Evolutionary conservation across 1,139 yeast genomes (phyloP).

Genomic region (Geotrichum reessii): DNA sequence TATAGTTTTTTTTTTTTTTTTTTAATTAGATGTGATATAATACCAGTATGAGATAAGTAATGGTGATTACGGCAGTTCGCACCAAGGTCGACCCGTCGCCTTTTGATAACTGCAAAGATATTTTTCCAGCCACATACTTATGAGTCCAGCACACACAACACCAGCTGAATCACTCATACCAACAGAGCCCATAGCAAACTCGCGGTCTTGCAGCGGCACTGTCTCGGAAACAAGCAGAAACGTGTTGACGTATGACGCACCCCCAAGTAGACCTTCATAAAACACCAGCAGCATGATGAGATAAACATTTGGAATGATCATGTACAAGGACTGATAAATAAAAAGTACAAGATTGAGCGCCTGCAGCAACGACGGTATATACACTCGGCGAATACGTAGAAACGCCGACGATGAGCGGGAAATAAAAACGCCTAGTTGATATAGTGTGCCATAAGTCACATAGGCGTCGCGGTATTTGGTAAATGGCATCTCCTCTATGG

Average conservation of each 20-base stretch:
- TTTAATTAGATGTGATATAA: not conserved
- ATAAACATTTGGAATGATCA: slow-evolving; percentile 61
- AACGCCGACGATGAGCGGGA: slow-evolving; percentile 77
- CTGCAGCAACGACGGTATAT: slow-evolving; percentile 63
- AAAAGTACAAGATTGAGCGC: slow-evolving; percentile 55
- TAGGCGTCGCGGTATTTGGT: slow-evolving; percentile 73
- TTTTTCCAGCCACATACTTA: slow-evolving; percentile 71
- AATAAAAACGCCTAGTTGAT: slow-evolving; percentile 87
- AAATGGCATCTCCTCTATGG: slow-evolving; percentile 66
- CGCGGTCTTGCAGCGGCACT: slow-evolving; percentile 52
- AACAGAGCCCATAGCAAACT: slow-evolving; percentile 89
- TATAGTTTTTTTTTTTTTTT: not conserved
- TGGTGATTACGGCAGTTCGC: slow-evolving; percentile 27
- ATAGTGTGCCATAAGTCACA: slow-evolving; percentile 87
- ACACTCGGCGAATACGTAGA: slow-evolving; percentile 53
- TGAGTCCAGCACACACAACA: slow-evolving; percentile 69
- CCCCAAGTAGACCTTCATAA: slow-evolving; percentile 85
- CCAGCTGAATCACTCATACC: slow-evolving; percentile 91
- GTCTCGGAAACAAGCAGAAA: slow-evolving; percentile 71
- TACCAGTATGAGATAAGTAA: not conserved
- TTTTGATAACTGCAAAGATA: slow-evolving; percentile 62
- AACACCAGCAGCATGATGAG: slow-evolving; percentile 56
- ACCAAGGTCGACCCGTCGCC: slow-evolving; percentile 40
- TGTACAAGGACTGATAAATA: slow-evolving; percentile 57
- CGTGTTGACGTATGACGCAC: slow-evolving; percentile 84